Percentiles rank a stretch among this genome's conserved stretches.
These are phyloP conservation scores for Penicillium ochrochloron DNA, from an alignment of 495 filamentous ascomycete genomes.

Conservation along the genomic window DNA sequence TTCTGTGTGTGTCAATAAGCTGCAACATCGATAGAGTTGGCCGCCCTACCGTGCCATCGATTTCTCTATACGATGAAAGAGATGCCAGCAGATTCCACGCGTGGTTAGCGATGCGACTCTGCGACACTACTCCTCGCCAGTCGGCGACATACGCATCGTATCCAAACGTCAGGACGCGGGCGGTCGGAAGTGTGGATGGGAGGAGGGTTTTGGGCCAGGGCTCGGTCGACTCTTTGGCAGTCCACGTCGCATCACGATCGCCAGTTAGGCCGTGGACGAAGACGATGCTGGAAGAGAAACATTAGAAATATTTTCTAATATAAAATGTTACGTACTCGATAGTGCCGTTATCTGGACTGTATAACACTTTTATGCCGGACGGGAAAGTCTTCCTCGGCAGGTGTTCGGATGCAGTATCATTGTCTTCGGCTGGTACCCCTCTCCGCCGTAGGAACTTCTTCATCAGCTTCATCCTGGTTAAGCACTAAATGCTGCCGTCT, in stretches of 20 bases:
- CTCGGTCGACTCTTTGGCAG: conserved; percentile 13
- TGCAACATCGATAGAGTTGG: neutral
- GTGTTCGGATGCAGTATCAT: too few relatives aligned
- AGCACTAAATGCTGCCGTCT: too few relatives aligned
- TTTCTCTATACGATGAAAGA: neutral
- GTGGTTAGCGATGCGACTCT: neutral
- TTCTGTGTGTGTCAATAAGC: neutral
- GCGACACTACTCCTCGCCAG: neutral
- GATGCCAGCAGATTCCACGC: neutral
- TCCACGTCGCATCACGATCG: conserved; percentile 36
- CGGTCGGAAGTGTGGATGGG: conserved; percentile 21
- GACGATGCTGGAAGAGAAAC: conserved; percentile 1
- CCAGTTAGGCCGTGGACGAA: conserved; percentile 42
- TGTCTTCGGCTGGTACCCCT: too few relatives aligned
- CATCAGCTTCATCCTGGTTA: too few relatives aligned
- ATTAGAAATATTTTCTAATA: neutral
- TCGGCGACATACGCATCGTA: conserved; percentile 33
- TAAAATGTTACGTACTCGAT: too few relatives aligned
- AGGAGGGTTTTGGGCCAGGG: conserved; percentile 36
- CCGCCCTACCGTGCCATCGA: neutral
- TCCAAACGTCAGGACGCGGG: conserved; percentile 36
- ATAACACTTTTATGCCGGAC: too few relatives aligned
- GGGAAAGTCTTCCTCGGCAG: too few relatives aligned
- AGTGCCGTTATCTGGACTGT: too few relatives aligned
- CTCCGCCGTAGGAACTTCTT: too few relatives aligned